A percentile compares a stretch with the other conserved stretches of the same genome.
Conservation (phyloP, 2,329 filamentous ascomycete species). For the Cercospora zeae-maydis region DNA sequence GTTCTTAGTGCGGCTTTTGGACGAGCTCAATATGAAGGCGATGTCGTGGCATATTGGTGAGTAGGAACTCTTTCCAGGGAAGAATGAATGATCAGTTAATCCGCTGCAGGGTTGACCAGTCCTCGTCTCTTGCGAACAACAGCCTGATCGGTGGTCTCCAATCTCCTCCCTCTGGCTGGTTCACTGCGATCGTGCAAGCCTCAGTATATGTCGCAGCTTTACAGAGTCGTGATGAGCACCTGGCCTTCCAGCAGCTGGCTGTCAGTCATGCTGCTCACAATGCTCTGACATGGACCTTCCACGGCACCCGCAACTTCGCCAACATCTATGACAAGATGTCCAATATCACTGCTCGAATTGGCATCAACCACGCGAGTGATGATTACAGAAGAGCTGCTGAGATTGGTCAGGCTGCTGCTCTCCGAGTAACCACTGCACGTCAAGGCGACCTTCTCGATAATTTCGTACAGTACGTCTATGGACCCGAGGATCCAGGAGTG, state of each 20-base stretch:
- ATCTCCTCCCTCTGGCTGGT: conserved; percentile 33
- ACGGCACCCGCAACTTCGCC: conserved; percentile 31
- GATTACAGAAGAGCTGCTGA: conserved; percentile 12
- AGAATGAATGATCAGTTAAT: neutral
- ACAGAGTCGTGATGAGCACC: conserved; percentile 21
- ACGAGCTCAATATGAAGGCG: conserved; percentile 12
- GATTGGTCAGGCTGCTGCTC: conserved; percentile 26
- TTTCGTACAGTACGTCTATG: conserved; percentile 27
- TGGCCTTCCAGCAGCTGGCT: conserved; percentile 33
- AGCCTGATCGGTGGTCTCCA: conserved; percentile 29
- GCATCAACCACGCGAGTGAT: conserved; percentile 22
- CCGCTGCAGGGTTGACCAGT: neutral
- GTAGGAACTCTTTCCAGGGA: neutral
- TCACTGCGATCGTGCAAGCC: conserved; percentile 30
- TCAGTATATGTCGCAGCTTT: conserved; percentile 30
- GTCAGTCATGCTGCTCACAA: conserved; percentile 35
- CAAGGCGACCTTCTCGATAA: conserved; percentile 29
- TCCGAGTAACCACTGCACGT: conserved; percentile 25
- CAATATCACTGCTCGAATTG: conserved; percentile 19
- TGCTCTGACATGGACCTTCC: conserved; percentile 30
- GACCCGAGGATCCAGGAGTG: conserved; percentile 23
- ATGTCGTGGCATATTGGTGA: conserved; percentile 23
- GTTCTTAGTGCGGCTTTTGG: conserved; percentile 2
- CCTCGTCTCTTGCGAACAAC: conserved; percentile 25
- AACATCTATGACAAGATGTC: conserved; percentile 13